These are phyloP conservation scores for Larix kaempferi DNA, from an alignment of 75 land plant species.

Conservation along the genomic window DNA sequence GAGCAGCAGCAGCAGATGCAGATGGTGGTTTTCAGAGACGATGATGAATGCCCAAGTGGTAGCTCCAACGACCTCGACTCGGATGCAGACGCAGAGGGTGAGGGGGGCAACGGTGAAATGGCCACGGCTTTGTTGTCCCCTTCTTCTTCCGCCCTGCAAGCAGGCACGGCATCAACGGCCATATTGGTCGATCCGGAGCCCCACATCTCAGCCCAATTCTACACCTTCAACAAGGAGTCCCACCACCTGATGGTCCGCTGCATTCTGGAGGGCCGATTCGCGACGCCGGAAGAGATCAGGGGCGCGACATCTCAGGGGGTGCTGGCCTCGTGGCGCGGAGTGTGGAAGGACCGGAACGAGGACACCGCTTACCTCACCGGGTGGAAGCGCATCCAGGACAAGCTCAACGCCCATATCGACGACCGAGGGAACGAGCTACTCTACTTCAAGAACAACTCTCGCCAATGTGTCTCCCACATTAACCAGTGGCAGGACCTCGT, in stretches of 20 bases:
- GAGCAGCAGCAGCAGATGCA: background rate
- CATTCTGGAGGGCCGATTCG: slow-evolving; percentile 50
- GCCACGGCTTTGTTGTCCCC: background rate
- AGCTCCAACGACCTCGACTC: slow-evolving; percentile 4
- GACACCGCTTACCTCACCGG: slow-evolving; percentile 85
- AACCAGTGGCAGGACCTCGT: slow-evolving; percentile 90
- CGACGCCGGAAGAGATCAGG: slow-evolving; percentile 70
- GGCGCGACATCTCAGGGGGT: slow-evolving; percentile 55
- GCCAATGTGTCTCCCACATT: slow-evolving; percentile 66
- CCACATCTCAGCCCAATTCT: slow-evolving; percentile 76
- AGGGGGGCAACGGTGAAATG: background rate
- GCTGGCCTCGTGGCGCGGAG: slow-evolving; percentile 67
- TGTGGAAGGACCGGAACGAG: slow-evolving; percentile 95
- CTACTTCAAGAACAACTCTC: slow-evolving; percentile 68
- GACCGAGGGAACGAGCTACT: slow-evolving; percentile 35
- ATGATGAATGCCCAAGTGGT: slow-evolving; percentile 5
- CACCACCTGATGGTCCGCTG: slow-evolving; percentile 79
- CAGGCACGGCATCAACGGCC: background rate
- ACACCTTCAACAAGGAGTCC: slow-evolving; percentile 77
- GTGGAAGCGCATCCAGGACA: slow-evolving; percentile 94
- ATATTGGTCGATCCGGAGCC: slow-evolving; percentile 53
- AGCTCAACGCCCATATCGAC: slow-evolving; percentile 54
- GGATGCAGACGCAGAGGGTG: slow-evolving; percentile 10
- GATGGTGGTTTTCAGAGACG: slow-evolving; percentile 13
- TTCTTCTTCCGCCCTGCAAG: background rate